Conservation (phyloP, 2,329 filamentous ascomycete species). For the Parafenestella ontariensis region DNA sequence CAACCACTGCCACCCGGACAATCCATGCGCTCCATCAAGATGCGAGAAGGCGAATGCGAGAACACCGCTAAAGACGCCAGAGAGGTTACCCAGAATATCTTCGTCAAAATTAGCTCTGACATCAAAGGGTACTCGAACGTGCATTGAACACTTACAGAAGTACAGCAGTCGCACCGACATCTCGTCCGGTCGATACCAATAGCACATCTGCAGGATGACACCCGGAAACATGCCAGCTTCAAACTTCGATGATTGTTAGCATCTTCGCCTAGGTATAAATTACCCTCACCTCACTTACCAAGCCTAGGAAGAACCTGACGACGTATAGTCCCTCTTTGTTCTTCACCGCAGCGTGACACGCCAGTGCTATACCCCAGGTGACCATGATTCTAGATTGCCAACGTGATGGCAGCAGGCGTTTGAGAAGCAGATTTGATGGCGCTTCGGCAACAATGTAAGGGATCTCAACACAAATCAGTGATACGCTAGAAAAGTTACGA, state of each 20-base stretch:
- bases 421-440: constrained; percentile 61
- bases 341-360: constrained; percentile 68
- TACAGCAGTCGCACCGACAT: constrained; percentile 77
- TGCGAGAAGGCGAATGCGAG: constrained; percentile 73
- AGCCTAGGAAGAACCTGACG: constrained; percentile 66
- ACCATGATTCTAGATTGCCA: constrained; percentile 69
- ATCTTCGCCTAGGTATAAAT: not conserved
- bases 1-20: constrained; percentile 48
- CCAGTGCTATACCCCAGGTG: constrained; percentile 71
- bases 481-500: not conserved
- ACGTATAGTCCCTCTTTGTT: constrained; percentile 64
- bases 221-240: constrained; percentile 70
- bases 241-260: not conserved
- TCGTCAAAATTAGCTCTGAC: not conserved
- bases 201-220: constrained; percentile 78
- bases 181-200: constrained; percentile 80
- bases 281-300: constrained; percentile 50
- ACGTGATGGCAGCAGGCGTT: constrained; percentile 40
- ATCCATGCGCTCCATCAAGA: constrained; percentile 66
- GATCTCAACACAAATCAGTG: constrained; percentile 12
- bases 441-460: constrained; percentile 67
- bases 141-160: constrained; percentile 53
- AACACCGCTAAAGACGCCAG: constrained; percentile 77
- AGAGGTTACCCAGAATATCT: not conserved
- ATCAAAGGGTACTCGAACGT: not conserved